phyloP scores from a whole-genome alignment of 1,139 yeast species.

The Kodamaea derodonti region DNA sequence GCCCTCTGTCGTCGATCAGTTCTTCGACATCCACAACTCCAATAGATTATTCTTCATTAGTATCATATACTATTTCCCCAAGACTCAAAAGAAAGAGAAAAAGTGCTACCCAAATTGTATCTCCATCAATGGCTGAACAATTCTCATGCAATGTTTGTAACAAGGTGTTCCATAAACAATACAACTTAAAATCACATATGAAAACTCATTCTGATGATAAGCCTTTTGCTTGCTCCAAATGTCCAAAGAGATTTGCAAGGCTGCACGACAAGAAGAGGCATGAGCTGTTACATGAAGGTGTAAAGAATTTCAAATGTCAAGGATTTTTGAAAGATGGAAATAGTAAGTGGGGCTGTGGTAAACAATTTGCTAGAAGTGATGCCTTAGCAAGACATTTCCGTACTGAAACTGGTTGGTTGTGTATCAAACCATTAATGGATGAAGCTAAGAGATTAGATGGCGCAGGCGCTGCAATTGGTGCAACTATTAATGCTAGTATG shows the following conservation, averaged over 20 bases:
- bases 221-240: constrained; percentile 48
- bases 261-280: constrained; percentile 57
- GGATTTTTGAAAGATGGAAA: constrained; percentile 49
- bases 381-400: constrained; percentile 57
- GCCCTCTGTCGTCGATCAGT: constrained; percentile 1
- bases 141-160: constrained; percentile 47
- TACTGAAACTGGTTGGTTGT: constrained; percentile 57
- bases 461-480: not conserved
- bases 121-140: constrained; percentile 6
- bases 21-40: constrained; percentile 3
- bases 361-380: constrained; percentile 54
- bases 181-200: constrained; percentile 54
- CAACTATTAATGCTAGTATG: constrained; percentile 1
- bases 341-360: constrained; percentile 59
- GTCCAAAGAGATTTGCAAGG: constrained; percentile 52
- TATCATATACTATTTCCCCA: constrained; percentile 36
- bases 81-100: constrained; percentile 33
- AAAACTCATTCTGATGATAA: constrained; percentile 55
- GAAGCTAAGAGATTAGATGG: constrained; percentile 31
- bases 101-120: constrained; percentile 1
- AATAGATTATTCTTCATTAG: constrained; percentile 37
- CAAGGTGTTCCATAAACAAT: constrained; percentile 50
- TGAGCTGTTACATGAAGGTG: constrained; percentile 52
- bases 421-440: constrained; percentile 53
- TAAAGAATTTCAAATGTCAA: constrained; percentile 53